These are phyloP conservation scores for Psidium friedrichsthalianum DNA, from an alignment of 345 rosid genomes.

Conservation along the genomic window DNA sequence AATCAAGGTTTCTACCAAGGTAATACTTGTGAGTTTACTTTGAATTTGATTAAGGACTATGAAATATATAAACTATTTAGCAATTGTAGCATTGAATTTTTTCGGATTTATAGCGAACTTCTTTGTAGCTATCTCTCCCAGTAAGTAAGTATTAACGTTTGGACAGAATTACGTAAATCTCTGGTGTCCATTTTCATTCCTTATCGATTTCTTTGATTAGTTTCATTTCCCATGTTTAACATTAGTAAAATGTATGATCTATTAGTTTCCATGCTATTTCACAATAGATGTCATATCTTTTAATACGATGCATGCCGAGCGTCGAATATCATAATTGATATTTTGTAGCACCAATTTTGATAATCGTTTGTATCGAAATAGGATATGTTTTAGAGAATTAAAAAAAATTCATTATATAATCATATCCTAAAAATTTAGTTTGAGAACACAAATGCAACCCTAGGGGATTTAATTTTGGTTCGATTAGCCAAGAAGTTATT, in stretches of 20 bases:
- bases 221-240: neutral
- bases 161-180: neutral
- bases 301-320: neutral
- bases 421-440: neutral
- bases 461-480: neutral
- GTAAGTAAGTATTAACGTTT: neutral
- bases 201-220: neutral
- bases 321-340: neutral
- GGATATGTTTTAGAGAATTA: neutral
- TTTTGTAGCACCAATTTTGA: neutral
- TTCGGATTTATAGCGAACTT: neutral
- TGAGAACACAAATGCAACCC: neutral
- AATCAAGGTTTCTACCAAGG: neutral
- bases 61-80: too few species aligned
- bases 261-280: neutral
- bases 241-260: neutral
- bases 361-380: neutral
- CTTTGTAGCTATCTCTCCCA: neutral
- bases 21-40: neutral
- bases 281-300: neutral
- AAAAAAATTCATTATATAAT: neutral
- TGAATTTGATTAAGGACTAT: neutral
- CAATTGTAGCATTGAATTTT: neutral
- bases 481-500: neutral
- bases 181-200: neutral